phyloP scores from a whole-genome alignment of 306 rosid genomes.

The Lathyrus aphaca region DNA sequence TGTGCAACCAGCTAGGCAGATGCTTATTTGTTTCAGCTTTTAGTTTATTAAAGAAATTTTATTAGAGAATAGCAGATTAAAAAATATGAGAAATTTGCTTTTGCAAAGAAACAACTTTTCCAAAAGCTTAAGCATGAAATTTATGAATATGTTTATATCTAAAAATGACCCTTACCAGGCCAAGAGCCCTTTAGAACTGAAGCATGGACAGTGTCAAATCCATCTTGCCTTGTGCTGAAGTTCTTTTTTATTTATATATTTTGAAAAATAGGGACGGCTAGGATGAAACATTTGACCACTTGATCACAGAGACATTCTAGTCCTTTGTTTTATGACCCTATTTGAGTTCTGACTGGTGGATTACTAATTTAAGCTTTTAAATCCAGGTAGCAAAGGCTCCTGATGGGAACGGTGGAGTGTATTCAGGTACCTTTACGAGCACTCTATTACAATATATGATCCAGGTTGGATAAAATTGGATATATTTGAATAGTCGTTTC shows the following conservation, averaged over 20 bases:
- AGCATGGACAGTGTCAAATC: background rate
- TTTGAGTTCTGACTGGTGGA: conserved; percentile 35
- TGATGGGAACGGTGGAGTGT: conserved; percentile 98
- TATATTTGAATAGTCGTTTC: background rate
- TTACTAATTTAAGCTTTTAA: conserved; percentile 48
- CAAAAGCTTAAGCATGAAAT: background rate
- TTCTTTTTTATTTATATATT: background rate
- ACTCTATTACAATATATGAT: conserved; percentile 21
- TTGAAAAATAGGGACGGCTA: conserved; percentile 3
- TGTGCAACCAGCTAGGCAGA: background rate
- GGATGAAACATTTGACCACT: background rate
- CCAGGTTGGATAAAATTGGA: conserved; percentile 31
- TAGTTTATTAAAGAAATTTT: background rate
- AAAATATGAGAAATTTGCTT: background rate
- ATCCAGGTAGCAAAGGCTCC: conserved; percentile 96
- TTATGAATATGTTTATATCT: background rate
- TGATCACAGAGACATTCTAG: conserved; percentile 5
- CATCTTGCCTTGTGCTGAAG: background rate
- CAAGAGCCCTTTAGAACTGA: background rate
- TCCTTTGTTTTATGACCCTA: conserved; percentile 34
- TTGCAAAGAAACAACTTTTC: background rate
- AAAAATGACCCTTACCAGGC: background rate
- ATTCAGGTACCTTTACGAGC: conserved; percentile 60
- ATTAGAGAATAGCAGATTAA: background rate
- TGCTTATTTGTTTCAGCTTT: background rate